A percentile compares a stretch with the other conserved stretches of the same genome.
Evolutionary conservation across 306 rosid species (phyloP).

Genomic region (Prunus salicina): DNA sequence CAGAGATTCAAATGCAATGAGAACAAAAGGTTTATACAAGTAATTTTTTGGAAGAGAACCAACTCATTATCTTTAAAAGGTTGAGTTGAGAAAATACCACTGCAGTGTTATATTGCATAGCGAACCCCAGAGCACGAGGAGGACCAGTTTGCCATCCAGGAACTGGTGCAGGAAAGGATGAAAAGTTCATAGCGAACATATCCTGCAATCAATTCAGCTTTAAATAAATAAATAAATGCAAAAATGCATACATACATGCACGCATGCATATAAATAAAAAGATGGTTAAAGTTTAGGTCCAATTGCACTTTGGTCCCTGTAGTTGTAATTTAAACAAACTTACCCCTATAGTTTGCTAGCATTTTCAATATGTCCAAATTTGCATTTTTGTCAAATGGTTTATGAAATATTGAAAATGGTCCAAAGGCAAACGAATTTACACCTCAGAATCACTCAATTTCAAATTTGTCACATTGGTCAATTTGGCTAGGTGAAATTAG

Average conservation of each 20-base stretch:
- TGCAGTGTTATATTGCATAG: constrained; percentile 55
- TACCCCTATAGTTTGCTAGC: neutral
- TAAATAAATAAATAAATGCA: neutral
- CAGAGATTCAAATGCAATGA: constrained; percentile 27
- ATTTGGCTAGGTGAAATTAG: neutral
- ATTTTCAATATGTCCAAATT: neutral
- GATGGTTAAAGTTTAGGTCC: neutral
- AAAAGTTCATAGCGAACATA: constrained; percentile 54
- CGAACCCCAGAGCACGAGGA: constrained; percentile 61
- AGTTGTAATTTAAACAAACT: neutral
- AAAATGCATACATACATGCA: constrained; percentile 3
- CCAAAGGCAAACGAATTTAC: neutral
- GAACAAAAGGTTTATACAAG: constrained; percentile 17
- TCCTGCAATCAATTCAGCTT: constrained; percentile 54
- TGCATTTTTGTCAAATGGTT: neutral
- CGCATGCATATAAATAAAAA: neutral
- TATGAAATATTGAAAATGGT: neutral
- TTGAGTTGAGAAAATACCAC: constrained; percentile 47
- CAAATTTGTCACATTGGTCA: neutral
- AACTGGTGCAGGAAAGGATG: constrained; percentile 56
- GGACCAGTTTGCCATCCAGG: constrained; percentile 79
- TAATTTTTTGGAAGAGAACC: constrained; percentile 16
- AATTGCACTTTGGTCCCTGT: neutral
- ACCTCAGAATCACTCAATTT: neutral
- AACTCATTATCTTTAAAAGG: constrained; percentile 18